A percentile compares a stretch with the other conserved stretches of the same genome.
phyloP scores from a whole-genome alignment of 1,139 yeast species.

The Hyphopichia buzzinii region DNA sequence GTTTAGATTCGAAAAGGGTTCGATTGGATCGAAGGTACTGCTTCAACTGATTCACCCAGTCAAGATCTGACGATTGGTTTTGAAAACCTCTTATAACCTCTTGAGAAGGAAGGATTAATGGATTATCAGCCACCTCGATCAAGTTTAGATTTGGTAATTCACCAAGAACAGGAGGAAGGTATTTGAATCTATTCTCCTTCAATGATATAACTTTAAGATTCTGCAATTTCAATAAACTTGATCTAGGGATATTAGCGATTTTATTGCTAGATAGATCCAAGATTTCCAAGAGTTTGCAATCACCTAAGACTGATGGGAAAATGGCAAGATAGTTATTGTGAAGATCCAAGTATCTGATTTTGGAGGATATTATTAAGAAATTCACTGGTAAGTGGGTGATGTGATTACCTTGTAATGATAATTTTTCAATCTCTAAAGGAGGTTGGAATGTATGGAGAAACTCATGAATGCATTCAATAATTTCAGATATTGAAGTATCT shows the following conservation, averaged over 20 bases:
- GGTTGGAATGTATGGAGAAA: conserved; percentile 25
- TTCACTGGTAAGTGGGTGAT: conserved; percentile 48
- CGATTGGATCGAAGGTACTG: conserved; percentile 35
- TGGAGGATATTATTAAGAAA: conserved; percentile 41
- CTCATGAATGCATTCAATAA: conserved; percentile 27
- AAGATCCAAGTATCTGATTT: conserved; percentile 62
- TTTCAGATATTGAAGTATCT: conserved; percentile 15
- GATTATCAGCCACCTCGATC: conserved; percentile 71
- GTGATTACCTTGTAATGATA: conserved; percentile 53
- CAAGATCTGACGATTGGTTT: conserved; percentile 41
- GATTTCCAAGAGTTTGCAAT: conserved; percentile 53
- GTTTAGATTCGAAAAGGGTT: conserved; percentile 17
- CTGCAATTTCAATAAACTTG: conserved; percentile 36
- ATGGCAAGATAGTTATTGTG: conserved; percentile 55
- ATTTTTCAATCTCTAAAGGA: conserved; percentile 45
- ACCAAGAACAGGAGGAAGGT: conserved; percentile 56
- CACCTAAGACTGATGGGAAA: conserved; percentile 49
- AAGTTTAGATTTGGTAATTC: conserved; percentile 54
- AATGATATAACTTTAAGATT: conserved; percentile 59
- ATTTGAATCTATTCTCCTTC: conserved; percentile 58
- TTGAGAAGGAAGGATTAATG: conserved; percentile 52
- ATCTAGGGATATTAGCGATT: conserved; percentile 40
- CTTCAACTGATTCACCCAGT: conserved; percentile 57
- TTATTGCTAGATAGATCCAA: conserved; percentile 66
- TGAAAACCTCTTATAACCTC: conserved; percentile 35